Conservation (phyloP, 2,329 filamentous ascomycete genomes). For the Hymenotorrendiella dingleyae region DNA sequence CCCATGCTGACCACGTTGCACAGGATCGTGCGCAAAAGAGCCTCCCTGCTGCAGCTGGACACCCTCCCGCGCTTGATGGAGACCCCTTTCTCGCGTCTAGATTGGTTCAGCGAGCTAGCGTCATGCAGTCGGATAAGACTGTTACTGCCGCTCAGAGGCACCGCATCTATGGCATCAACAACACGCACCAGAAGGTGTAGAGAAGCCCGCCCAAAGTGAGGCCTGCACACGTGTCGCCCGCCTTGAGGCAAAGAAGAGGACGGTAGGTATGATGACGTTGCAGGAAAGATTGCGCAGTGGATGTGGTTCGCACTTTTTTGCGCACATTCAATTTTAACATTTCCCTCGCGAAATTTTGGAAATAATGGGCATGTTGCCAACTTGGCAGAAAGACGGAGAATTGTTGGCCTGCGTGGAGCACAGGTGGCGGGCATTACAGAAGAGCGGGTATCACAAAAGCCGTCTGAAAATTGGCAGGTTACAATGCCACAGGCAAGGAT, state of each 20-base stretch:
- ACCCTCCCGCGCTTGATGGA: slow-evolving; percentile 10
- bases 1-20: slow-evolving; percentile 7
- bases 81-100: slow-evolving; percentile 11
- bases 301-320: too few species aligned
- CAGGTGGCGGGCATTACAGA: slow-evolving; percentile 1
- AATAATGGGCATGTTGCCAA: neutral
- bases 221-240: slow-evolving; percentile 18
- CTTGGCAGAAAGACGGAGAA: slow-evolving; percentile 3
- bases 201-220: slow-evolving; percentile 7
- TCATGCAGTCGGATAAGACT: slow-evolving; percentile 13
- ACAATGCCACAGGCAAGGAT: neutral
- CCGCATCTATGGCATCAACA: slow-evolving; percentile 7
- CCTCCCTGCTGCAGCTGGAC: slow-evolving; percentile 5
- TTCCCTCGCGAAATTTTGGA: neutral
- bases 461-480: neutral
- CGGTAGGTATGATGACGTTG: slow-evolving; percentile 15
- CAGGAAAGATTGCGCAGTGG: neutral
- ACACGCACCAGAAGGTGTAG: neutral
- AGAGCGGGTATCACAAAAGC: neutral
- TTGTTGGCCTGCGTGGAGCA: neutral
- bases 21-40: slow-evolving; percentile 7
- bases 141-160: slow-evolving; percentile 5
- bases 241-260: slow-evolving; percentile 11
- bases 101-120: slow-evolving; percentile 8
- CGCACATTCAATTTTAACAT: neutral